Percentiles rank a stretch among this genome's conserved stretches.
Conservation (phyloP, 768 basidiomycete species). For the Pilatotrama ljubarskyi region DNA sequence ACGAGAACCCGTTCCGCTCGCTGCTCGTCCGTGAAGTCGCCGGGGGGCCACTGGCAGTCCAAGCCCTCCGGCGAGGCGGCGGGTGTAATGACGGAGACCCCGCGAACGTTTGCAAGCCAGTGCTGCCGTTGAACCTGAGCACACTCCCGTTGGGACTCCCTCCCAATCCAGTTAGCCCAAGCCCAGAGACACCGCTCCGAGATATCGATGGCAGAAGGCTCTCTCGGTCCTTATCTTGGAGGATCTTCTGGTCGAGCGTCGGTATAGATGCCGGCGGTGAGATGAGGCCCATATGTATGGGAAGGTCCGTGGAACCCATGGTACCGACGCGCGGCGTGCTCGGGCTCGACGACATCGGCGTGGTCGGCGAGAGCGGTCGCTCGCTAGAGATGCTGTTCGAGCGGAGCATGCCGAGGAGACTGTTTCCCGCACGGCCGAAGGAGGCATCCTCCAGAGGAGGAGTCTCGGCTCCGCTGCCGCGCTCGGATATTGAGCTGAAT, state of each 20-base stretch:
- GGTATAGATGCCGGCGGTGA: conserved; percentile 24
- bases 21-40: conserved; percentile 29
- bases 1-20: conserved; percentile 28
- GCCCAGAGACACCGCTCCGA: background rate
- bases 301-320: conserved; percentile 34
- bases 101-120: conserved; percentile 13
- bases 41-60: conserved; percentile 11
- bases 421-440: conserved; percentile 55
- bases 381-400: conserved; percentile 37
- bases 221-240: conserved; percentile 38
- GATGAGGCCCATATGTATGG: conserved; percentile 31
- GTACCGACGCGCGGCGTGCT: conserved; percentile 23
- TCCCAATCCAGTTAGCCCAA: conserved; percentile 1
- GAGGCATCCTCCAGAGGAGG: conserved; percentile 47
- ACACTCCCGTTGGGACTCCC: conserved; percentile 21
- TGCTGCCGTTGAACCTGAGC: conserved; percentile 27
- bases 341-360: conserved; percentile 22
- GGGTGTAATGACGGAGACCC: conserved; percentile 34
- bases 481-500: conserved; percentile 30
- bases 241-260: conserved; percentile 41
- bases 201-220: conserved; percentile 3
- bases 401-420: conserved; percentile 53
- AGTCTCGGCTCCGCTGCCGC: conserved; percentile 27
- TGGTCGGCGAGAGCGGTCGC: conserved; percentile 22
- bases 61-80: conserved; percentile 30